Conservation (phyloP, 768 basidiomycete species). For the Omphalotus guepiniiformis region DNA sequence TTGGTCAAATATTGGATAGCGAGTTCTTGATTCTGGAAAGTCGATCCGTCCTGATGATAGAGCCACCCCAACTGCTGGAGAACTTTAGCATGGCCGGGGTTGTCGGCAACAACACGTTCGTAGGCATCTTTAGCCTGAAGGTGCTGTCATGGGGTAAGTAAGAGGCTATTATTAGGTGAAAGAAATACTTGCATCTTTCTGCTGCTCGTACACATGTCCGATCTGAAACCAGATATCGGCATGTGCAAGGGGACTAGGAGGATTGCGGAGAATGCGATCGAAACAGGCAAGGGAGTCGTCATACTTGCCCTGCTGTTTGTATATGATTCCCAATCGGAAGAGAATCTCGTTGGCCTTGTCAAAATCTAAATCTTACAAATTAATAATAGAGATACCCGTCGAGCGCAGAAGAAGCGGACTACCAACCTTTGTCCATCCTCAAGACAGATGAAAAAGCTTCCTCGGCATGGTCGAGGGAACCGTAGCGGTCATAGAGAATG, state of each 20-base stretch:
- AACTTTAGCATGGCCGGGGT: conserved; percentile 93
- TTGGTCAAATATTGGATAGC: conserved; percentile 93
- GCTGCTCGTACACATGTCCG: conserved; percentile 96
- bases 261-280: conserved; percentile 93
- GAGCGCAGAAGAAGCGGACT: conserved; percentile 22
- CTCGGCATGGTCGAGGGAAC: conserved; percentile 97
- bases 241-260: conserved; percentile 91
- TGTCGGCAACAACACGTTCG: conserved; percentile 90
- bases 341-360: conserved; percentile 99
- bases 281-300: conserved; percentile 87
- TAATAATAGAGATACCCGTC: conserved; percentile 13
- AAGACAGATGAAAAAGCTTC: conserved; percentile 97
- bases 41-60: conserved; percentile 92
- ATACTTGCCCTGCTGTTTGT: conserved; percentile 98
- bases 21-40: conserved; percentile 93
- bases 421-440: conserved; percentile 96
- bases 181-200: conserved; percentile 71
- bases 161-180: conserved; percentile 1
- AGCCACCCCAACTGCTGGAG: conserved; percentile 98
- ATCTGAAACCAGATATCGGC: conserved; percentile 99
- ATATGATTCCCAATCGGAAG: conserved; percentile 97
- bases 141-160: conserved; percentile 48
- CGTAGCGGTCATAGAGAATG: conserved; percentile 97
- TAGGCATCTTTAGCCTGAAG: conserved; percentile 91
- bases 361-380: conserved; percentile 65